Evolutionary conservation across 228 moss, liverwort and hornwort genomes (phyloP), one percentile per base, ranked within the genome.

Genomic region (Sphagnum magellanicum): DNA sequence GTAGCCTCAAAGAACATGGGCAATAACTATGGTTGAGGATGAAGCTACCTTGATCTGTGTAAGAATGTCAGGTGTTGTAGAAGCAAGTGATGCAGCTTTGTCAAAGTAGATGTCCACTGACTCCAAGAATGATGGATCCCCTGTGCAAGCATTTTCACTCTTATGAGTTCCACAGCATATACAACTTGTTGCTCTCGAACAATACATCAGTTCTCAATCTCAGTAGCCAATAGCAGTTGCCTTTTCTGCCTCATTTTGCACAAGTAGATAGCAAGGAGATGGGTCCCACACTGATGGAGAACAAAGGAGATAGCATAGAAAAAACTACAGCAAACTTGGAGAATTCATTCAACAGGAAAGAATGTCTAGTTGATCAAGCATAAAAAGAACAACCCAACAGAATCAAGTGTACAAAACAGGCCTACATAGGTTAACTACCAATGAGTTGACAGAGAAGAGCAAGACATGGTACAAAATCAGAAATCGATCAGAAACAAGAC

Each of bases 41-140:
- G 32, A 32, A 32, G 32, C 32, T 32, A 92, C 92, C 88, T 92
- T 92, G 70, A 92, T 90, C 71, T 92, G 92, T 32, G 90, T 88
- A 50, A 92, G 90, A 73, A 92, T 86, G 67, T 92, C 92, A 3
- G 90, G 83, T 6, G 92, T 88, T 17, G 88, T 74, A 55, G 86
- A 73, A 13, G 92, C 79, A 76, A 88, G 81, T 48, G 79, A 81
- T 68, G 92, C 88, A 74, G 92, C 92, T 78, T 84, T 90, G 74
- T 92, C 92, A 50, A 88, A 92, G 72, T 73, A 92, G n/a, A 90
- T 79, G 63, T 90, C 92, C 76, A 92, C 92, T 50, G 92, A 88
- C 70, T 90, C 90, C 79, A 92, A 74, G 79, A 92, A 92, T 16
- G 88, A 74, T 16, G 92, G 92, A 74, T 92, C 92, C 65, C 90